These are phyloP conservation scores for Piper betle DNA, from an alignment of 164 flowering plant genomes.

Conservation along the genomic window DNA sequence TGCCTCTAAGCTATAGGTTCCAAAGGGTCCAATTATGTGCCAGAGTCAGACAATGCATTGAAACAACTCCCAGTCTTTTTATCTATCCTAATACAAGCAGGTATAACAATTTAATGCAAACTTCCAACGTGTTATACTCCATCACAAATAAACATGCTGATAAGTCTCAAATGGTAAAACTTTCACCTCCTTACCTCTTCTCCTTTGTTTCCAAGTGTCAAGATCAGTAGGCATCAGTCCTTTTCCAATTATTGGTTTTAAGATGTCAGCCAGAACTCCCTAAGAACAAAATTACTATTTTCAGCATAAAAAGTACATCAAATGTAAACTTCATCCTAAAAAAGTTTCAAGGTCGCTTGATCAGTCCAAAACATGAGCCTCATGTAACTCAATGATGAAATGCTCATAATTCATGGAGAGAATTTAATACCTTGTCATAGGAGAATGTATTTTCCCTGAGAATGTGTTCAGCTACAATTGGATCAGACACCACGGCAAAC, in stretches of 20 bases:
- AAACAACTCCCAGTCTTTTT: background rate
- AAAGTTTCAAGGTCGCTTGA: background rate
- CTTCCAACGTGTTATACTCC: no score
- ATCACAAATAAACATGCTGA: background rate
- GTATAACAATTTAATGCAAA: no score
- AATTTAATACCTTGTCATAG: slow-evolving; percentile 73
- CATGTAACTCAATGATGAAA: background rate
- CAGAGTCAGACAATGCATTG: background rate
- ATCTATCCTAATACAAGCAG: background rate
- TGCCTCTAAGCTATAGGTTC: background rate
- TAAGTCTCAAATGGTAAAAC: background rate
- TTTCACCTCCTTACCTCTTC: slow-evolving; percentile 45
- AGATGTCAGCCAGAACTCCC: slow-evolving; percentile 97
- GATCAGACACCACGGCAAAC: slow-evolving; percentile 93
- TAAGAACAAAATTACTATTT: slow-evolving; percentile 11
- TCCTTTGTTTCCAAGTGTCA: slow-evolving; percentile 89
- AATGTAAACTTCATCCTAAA: no score
- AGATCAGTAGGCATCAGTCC: slow-evolving; percentile 97
- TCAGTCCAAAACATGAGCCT: background rate
- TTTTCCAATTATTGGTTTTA: slow-evolving; percentile 98
- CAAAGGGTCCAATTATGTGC: background rate
- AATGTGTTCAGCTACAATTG: slow-evolving; percentile 80
- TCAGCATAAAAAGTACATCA: background rate
- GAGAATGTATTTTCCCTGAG: slow-evolving; percentile 87
- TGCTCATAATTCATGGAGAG: background rate